Percentiles rank a stretch among this genome's conserved stretches.
Conservation (phyloP, 1,139 yeast genomes). For the Protomyces macrosporus region DNA sequence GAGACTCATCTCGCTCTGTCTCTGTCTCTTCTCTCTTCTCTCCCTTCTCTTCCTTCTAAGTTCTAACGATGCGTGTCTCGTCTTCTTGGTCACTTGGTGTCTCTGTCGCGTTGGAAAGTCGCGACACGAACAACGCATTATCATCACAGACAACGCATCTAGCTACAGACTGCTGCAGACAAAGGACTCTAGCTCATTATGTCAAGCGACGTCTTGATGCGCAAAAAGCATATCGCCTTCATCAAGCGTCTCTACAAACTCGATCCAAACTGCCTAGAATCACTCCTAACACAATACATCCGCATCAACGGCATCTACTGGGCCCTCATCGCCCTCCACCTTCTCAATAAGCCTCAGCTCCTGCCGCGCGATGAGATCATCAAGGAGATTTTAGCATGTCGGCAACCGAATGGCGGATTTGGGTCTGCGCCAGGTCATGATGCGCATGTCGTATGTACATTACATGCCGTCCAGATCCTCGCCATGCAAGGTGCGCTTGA, state of each 20-base stretch:
- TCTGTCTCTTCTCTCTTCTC: too few relatives aligned
- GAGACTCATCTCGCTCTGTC: conserved; percentile 4
- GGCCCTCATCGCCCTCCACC: conserved; percentile 77
- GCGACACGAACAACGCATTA: too few relatives aligned
- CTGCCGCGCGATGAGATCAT: conserved; percentile 60
- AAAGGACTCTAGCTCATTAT: background rate
- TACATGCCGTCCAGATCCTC: conserved; percentile 79
- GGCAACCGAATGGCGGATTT: conserved; percentile 64
- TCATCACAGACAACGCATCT: too few relatives aligned
- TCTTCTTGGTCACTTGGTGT: too few relatives aligned
- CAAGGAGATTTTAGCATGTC: conserved; percentile 63
- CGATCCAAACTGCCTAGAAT: conserved; percentile 54
- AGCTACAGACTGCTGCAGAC: too few relatives aligned
- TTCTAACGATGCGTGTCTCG: too few relatives aligned
- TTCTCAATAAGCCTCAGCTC: conserved; percentile 54
- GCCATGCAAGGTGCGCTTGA: conserved; percentile 60
- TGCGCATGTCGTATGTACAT: conserved; percentile 78
- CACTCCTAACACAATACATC: conserved; percentile 86
- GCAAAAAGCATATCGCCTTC: conserved; percentile 16
- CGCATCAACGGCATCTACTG: conserved; percentile 89
- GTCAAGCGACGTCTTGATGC: background rate
- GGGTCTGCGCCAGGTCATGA: conserved; percentile 89
- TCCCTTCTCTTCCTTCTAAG: too few relatives aligned
- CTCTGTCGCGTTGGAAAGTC: too few relatives aligned
- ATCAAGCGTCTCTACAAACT: conserved; percentile 5